Base-by-base conservation (phyloP, 169 alveolate species). In the Eimeria necatrix region DNA sequence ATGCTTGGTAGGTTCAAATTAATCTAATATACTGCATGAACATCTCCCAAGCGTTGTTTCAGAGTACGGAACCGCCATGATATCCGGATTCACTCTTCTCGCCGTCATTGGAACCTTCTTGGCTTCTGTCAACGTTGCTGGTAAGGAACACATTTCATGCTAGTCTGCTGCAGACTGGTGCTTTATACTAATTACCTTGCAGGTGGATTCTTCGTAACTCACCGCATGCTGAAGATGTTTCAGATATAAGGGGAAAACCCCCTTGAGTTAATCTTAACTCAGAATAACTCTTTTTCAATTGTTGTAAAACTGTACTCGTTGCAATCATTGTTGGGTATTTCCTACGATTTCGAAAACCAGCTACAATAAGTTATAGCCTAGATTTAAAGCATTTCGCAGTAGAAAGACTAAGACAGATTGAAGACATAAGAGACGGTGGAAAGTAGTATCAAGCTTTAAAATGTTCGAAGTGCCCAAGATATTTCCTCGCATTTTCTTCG, bases 171-270 rank as follows among this genome's bases (percentile, higher is more conserved):
- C 48, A 49, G 22, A 76, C 32, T 9, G 22, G 52, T 8, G 48
- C 51, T 52, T 56, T 51, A 26, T 49, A 81, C 59, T 64, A 14
- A 18, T 5, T 22, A 53, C 4, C 59, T 49, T 46, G 48, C 60
- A 80, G 99, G 99, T 24, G 99, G 99, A 83, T 98, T 98, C 95
- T 95, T 96, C 78, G 98, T 98, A 81, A 98, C 99, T 41, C 95
- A 98, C 88, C 97, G 99, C 95, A 98, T 98, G 99, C 98, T 98
- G 86, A 97, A 96, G 92, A 98, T 98, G 99, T 98, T 98, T 94
- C 96, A 84, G 94, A 93, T 64, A 16, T 74, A 64, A 85, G 90
- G 90, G 90, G 59, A 85, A 9, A 85, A 2, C 56, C 90, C 70
- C 90, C 90, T 52, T 52, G 90, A 53, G 41, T 53, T 24, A 12